Evolutionary conservation across 495 filamentous ascomycete species (phyloP), one percentile per base, ranked within the genome.

Genomic region (Hypoxylon trugodes): DNA sequence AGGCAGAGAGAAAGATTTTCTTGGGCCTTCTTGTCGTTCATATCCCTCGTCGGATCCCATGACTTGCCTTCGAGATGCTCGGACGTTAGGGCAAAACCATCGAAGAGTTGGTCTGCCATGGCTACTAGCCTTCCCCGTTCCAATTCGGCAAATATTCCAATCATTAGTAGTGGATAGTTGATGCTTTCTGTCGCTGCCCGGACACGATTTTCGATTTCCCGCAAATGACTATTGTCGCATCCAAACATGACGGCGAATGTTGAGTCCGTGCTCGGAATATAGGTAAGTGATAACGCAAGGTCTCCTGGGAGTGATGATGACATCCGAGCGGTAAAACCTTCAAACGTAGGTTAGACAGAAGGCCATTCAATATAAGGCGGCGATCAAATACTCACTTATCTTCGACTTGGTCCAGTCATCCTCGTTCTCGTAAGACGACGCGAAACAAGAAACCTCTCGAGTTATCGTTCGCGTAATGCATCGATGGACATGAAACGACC

Each of bases 211-310:
- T 60, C 56, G 10, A 66, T n/a, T 18, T 54, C 37, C 3, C 38
- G 15, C 13, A 36, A 30, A 28, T 68, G 65, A 4, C 28, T 1
- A 1, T 51, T 36, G 45, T 59, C 45, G 13, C 65, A 68, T 25
- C 65, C 65, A 16, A 58, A 68, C 19, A 64, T 22, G 13, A 68
- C 38, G 15, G 59, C 59, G 32, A 59, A 49, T 3, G 54, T 64
- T 1, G 48, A 48, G 6, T 54, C 48, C 2, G 40, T 62, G n/a
- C 59, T 43, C 5, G 58, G 65, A 15, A 58, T 15, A 36, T 63
- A 68, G 6, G 65, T 64, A 9, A 64, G 13, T 7, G 58, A 62
- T 13, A 68, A 8, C 3, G 59, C 60, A 1, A 68, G 6, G 21
- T 68, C 65, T 12, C 36, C 16, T 0, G 40, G 41, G 4, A 54